phyloP scores from a whole-genome alignment of 305 asterid species.

The Fraxinus floribunda region DNA sequence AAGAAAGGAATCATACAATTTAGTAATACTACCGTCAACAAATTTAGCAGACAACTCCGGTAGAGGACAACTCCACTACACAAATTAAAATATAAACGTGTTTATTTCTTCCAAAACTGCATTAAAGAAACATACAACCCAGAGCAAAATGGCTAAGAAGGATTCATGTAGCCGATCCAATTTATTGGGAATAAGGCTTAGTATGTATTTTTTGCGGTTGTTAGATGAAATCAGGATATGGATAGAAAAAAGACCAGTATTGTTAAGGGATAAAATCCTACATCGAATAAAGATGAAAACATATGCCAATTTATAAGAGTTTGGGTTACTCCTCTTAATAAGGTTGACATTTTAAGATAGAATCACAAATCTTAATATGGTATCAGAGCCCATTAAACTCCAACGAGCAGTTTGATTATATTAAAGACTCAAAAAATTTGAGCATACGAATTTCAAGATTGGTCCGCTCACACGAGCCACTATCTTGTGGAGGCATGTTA shows the following conservation, averaged over 20 bases:
- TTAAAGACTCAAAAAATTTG: no score
- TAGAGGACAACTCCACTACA: not conserved
- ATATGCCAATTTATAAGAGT: no score
- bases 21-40: not conserved
- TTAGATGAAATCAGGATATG: not conserved
- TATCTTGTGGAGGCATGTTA: no score
- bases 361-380: no score
- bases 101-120: not conserved
- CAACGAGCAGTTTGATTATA: no score
- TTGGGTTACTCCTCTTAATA: no score
- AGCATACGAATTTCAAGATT: no score
- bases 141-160: not conserved
- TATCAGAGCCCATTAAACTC: no score
- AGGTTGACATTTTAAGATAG: no score
- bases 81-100: not conserved
- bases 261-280: no score
- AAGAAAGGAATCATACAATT: conserved; percentile 7
- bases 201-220: not conserved
- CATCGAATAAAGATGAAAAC: no score
- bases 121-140: not conserved
- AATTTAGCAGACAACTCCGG: not conserved
- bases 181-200: not conserved
- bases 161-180: not conserved
- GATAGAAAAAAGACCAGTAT: not conserved
- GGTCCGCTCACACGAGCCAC: no score